A percentile compares a stretch with the other conserved stretches of the same genome.
Conservation (phyloP, 1,139 yeast species). For the Pichia sp. region DNA sequence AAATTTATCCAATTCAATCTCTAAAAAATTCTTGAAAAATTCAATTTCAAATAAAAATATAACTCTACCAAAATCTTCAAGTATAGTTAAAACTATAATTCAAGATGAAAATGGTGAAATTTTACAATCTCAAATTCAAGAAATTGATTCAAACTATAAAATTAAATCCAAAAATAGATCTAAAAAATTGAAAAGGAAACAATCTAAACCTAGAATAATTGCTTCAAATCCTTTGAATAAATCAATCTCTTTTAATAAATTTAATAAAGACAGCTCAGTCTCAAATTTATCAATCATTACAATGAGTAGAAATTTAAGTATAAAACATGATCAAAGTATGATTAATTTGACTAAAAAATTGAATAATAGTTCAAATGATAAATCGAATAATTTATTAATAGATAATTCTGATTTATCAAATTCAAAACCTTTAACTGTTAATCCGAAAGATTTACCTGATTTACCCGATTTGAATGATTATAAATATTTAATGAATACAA, state of each 20-base stretch:
- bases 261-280: slow-evolving; percentile 15
- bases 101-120: slow-evolving; percentile 32
- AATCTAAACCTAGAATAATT: slow-evolving; percentile 27
- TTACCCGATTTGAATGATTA: slow-evolving; percentile 27
- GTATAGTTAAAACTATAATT: slow-evolving; percentile 39
- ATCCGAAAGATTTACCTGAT: slow-evolving; percentile 20
- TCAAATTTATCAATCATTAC: slow-evolving; percentile 17
- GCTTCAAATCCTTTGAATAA: slow-evolving; percentile 34
- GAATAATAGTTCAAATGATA: not conserved
- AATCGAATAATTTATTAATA: not conserved
- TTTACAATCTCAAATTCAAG: slow-evolving; percentile 20
- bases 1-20: slow-evolving; percentile 9
- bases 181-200: slow-evolving; percentile 16
- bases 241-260: slow-evolving; percentile 30
- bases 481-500: slow-evolving; percentile 27
- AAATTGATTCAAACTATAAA: slow-evolving; percentile 14
- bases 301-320: slow-evolving; percentile 14
- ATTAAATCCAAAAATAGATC: not conserved
- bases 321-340: slow-evolving; percentile 9
- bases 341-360: slow-evolving; percentile 1
- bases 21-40: slow-evolving; percentile 2
- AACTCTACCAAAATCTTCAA: slow-evolving; percentile 30
- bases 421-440: slow-evolving; percentile 11
- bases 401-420: slow-evolving; percentile 8
- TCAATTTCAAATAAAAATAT: slow-evolving; percentile 2